phyloP scores from a whole-genome alignment of 2,329 filamentous ascomycete genomes.

The Ophiostoma sp. region DNA sequence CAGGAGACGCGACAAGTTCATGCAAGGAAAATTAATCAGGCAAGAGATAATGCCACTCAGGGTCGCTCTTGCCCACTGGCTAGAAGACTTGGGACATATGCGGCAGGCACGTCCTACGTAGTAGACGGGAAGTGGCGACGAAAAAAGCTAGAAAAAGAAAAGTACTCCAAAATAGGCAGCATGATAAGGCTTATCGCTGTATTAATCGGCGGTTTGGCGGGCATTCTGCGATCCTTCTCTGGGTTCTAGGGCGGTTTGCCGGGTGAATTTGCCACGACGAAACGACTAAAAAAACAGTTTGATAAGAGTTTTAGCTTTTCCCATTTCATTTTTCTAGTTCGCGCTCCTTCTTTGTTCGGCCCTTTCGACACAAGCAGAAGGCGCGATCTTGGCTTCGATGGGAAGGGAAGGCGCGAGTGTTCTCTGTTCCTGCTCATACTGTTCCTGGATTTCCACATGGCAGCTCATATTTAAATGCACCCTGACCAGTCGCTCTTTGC shows the following conservation, averaged over 20 bases:
- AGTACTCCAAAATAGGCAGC: not conserved
- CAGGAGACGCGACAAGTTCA: not conserved
- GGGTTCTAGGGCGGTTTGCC: constrained; percentile 7
- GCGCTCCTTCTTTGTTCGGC: constrained; percentile 3
- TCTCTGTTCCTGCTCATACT: not conserved
- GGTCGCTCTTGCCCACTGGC: constrained; percentile 7
- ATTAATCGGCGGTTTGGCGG: constrained; percentile 1
- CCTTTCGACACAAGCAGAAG: constrained; percentile 1
- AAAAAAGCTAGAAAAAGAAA: not conserved
- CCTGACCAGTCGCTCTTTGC: not conserved
- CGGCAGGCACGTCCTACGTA: constrained; percentile 4
- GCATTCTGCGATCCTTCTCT: constrained; percentile 2
- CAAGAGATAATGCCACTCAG: not conserved
- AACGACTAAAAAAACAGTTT: constrained; percentile 12
- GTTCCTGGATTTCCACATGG: not conserved
- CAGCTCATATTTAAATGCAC: not conserved
- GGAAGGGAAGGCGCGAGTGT: constrained; percentile 15
- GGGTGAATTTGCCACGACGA: not conserved
- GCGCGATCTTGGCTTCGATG: not conserved
- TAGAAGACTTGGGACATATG: not conserved
- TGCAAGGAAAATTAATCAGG: not conserved
- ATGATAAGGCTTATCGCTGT: constrained; percentile 20
- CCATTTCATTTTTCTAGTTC: constrained; percentile 9
- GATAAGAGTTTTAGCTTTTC: not conserved
- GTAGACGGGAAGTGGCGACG: constrained; percentile 17